Evolutionary conservation across 495 filamentous ascomycete species (phyloP).

Genomic region (Chlorociboria aeruginascens): DNA sequence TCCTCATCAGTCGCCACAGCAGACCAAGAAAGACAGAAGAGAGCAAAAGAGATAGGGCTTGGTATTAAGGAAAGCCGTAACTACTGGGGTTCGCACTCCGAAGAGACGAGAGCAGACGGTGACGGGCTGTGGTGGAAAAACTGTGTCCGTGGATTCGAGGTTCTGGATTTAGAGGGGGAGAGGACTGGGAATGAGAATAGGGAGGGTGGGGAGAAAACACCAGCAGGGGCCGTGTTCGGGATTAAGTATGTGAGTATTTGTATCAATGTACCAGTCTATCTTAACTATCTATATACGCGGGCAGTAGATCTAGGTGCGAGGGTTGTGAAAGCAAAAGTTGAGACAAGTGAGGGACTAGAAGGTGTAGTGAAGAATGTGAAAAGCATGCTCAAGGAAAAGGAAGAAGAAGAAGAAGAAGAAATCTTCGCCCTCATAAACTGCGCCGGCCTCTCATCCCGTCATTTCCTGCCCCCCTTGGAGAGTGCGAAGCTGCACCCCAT

Average conservation of each 20-base stretch:
- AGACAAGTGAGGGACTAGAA: conserved; percentile 1
- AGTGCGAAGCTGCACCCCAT: conserved; percentile 9
- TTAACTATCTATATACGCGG: background rate
- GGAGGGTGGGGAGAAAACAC: background rate
- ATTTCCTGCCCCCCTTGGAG: conserved; percentile 7
- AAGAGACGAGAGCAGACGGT: conserved; percentile 6
- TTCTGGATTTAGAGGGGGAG: conserved; percentile 4
- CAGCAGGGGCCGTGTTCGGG: conserved; percentile 5
- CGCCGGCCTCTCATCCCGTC: conserved; percentile 6
- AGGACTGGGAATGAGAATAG: background rate
- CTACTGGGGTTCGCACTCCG: conserved; percentile 7
- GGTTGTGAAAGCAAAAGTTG: conserved; percentile 1
- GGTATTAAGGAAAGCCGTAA: conserved; percentile 1
- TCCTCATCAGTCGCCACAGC: no score
- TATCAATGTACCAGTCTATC: conserved; percentile 11
- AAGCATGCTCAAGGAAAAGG: background rate
- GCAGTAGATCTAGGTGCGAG: conserved; percentile 1
- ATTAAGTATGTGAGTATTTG: conserved; percentile 5
- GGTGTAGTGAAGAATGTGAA: conserved; percentile 7
- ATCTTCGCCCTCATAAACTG: conserved; percentile 7
- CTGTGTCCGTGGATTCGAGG: conserved; percentile 4
- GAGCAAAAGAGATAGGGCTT: conserved; percentile 4
- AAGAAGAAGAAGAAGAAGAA: background rate
- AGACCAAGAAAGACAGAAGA: background rate
- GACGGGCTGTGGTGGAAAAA: conserved; percentile 13